Conservation (phyloP, 805 yeast species). For the Wickerhamiella galacta region DNA sequence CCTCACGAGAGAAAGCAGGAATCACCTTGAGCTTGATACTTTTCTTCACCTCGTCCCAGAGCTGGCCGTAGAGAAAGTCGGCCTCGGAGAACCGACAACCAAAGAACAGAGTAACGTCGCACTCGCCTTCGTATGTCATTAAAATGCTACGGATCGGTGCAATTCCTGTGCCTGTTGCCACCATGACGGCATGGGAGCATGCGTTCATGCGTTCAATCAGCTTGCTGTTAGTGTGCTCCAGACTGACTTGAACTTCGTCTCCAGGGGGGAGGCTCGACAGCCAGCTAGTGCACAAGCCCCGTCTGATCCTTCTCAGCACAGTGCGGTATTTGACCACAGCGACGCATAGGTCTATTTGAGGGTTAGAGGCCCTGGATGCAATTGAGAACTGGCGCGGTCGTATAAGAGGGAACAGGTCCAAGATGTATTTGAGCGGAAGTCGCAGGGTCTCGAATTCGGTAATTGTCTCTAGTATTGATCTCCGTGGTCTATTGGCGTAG, state of each 20-base stretch:
- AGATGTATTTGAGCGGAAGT: conserved; percentile 58
- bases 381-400: conserved; percentile 76
- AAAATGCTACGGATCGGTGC: conserved; percentile 80
- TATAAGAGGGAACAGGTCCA: conserved; percentile 64
- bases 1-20: conserved; percentile 32
- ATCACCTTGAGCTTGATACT: conserved; percentile 22
- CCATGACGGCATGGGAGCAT: conserved; percentile 41
- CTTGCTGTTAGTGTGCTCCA: conserved; percentile 30
- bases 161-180: conserved; percentile 91
- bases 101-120: conserved; percentile 39
- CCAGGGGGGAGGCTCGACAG: conserved; percentile 33
- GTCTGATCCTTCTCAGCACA: conserved; percentile 52
- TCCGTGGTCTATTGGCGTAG: conserved; percentile 83
- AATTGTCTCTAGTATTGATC: conserved; percentile 72
- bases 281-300: conserved; percentile 75
- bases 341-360: conserved; percentile 44
- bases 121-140: conserved; percentile 9
- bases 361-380: conserved; percentile 33
- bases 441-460: conserved; percentile 62
- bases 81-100: conserved; percentile 55
- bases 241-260: conserved; percentile 28
- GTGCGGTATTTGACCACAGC: conserved; percentile 84
- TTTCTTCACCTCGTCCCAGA: conserved; percentile 26
- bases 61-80: conserved; percentile 50
- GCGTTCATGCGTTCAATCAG: conserved; percentile 14